A percentile compares a stretch with the other conserved stretches of the same genome.
These are phyloP conservation scores for Zostera marina DNA, from an alignment of 116 monocot genomes.

Conservation along the genomic window DNA sequence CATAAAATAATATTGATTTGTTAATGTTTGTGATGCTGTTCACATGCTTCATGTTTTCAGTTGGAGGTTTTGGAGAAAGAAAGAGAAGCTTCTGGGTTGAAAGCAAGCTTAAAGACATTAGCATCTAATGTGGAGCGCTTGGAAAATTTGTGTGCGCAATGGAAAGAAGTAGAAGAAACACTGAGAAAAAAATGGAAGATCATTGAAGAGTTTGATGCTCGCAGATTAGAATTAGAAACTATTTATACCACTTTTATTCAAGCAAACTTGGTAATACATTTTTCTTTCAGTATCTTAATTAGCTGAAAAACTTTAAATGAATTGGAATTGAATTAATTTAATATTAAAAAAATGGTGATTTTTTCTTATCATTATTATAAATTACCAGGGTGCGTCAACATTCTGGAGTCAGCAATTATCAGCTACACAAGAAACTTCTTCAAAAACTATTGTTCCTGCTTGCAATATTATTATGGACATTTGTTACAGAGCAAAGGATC, in stretches of 20 bases:
- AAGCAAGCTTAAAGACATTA: conserved; percentile 71
- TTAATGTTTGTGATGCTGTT: not conserved
- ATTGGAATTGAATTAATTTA: too few species aligned
- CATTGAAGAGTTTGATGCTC: conserved; percentile 94
- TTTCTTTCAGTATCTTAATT: not conserved
- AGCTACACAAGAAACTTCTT: conserved; percentile 64
- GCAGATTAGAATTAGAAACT: conserved; percentile 76
- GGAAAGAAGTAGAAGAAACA: conserved; percentile 92
- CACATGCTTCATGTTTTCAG: conserved; percentile 16
- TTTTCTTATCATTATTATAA: not conserved
- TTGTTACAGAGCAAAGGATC: conserved; percentile 57
- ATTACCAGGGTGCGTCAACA: conserved; percentile 55
- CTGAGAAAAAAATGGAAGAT: conserved; percentile 94
- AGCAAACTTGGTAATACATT: conserved; percentile 46
- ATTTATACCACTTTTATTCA: conserved; percentile 63
- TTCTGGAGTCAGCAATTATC: conserved; percentile 83
- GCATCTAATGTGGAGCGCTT: conserved; percentile 72
- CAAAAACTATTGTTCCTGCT: conserved; percentile 71
- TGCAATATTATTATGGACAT: conserved; percentile 47
- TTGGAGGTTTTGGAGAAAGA: conserved; percentile 76
- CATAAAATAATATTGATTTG: not conserved
- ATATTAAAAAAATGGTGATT: not conserved
- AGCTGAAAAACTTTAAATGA: not conserved
- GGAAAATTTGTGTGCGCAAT: conserved; percentile 63
- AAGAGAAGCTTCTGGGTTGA: conserved; percentile 85